These are phyloP conservation scores for Gyrodon lividus DNA, from an alignment of 768 basidiomycete species.

Conservation along the genomic window DNA sequence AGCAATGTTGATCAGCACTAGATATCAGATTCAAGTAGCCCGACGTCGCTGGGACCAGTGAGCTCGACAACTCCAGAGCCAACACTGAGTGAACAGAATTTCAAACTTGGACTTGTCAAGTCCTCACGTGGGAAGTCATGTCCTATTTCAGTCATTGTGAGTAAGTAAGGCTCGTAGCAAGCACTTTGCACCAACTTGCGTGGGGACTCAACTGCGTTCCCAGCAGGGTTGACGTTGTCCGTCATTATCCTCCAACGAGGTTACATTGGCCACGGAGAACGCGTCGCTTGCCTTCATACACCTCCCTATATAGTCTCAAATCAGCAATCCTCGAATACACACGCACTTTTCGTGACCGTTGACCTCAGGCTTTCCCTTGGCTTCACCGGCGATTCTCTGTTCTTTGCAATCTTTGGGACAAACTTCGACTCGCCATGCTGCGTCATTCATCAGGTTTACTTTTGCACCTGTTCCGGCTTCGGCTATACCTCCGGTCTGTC, in stretches of 20 bases:
- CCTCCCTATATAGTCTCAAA: too few species aligned
- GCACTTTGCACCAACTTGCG: too few species aligned
- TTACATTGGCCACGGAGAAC: not conserved
- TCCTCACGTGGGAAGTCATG: conserved; percentile 2
- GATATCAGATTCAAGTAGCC: not conserved
- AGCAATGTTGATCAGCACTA: conserved; percentile 9
- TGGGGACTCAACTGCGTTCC: too few species aligned
- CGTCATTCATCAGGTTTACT: not conserved
- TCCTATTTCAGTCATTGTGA: not conserved
- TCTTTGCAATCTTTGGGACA: not conserved
- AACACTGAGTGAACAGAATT: not conserved
- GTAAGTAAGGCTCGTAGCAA: too few species aligned
- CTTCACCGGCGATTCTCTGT: not conserved
- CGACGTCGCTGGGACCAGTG: not conserved
- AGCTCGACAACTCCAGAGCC: not conserved
- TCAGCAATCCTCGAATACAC: too few species aligned
- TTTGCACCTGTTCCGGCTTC: not conserved
- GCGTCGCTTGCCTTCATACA: not conserved
- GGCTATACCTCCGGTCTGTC: too few species aligned
- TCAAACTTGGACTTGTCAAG: not conserved
- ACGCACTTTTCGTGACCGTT: not conserved
- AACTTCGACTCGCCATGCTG: not conserved
- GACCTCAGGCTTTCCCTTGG: not conserved
- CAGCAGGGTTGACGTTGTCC: too few species aligned
- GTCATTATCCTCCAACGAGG: too few species aligned